These are phyloP conservation scores for Kalmusia sp. DNA, from an alignment of 2,329 filamentous ascomycete genomes.

Conservation along the genomic window DNA sequence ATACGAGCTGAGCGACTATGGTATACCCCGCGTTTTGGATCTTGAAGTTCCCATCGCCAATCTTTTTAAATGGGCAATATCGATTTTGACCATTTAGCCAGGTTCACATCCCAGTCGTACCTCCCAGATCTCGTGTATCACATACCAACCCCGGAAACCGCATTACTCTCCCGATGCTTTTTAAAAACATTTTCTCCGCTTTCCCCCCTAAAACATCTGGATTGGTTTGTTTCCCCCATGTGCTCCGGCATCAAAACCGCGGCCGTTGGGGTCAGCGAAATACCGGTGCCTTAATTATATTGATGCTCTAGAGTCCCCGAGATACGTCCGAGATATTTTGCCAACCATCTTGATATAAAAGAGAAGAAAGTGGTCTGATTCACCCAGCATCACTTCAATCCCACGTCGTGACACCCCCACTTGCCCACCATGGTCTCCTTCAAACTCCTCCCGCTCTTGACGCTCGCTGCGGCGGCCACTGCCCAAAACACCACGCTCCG, in stretches of 20 bases:
- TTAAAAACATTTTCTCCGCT: background rate
- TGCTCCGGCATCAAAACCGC: no score
- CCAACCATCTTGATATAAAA: background rate
- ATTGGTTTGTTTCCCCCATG: no score
- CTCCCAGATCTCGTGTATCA: background rate
- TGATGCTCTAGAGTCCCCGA: background rate
- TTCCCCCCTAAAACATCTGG: no score
- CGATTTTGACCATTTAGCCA: background rate
- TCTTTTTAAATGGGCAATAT: background rate
- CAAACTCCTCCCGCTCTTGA: conserved; percentile 21
- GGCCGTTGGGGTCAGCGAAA: no score
- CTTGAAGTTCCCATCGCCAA: background rate
- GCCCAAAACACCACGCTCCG: conserved; percentile 32
- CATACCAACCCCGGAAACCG: background rate
- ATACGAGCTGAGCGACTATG: no score
- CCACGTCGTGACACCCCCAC: no score
- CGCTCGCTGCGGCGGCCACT: conserved; percentile 10
- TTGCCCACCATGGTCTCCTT: conserved; percentile 27
- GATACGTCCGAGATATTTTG: background rate
- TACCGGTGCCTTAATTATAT: background rate
- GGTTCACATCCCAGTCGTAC: background rate
- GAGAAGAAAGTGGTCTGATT: background rate
- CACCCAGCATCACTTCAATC: background rate
- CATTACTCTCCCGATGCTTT: background rate
- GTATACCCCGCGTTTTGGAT: background rate